Base-by-base conservation (phyloP, 345 rosid genomes). In the Noccaea caerulescens region DNA sequence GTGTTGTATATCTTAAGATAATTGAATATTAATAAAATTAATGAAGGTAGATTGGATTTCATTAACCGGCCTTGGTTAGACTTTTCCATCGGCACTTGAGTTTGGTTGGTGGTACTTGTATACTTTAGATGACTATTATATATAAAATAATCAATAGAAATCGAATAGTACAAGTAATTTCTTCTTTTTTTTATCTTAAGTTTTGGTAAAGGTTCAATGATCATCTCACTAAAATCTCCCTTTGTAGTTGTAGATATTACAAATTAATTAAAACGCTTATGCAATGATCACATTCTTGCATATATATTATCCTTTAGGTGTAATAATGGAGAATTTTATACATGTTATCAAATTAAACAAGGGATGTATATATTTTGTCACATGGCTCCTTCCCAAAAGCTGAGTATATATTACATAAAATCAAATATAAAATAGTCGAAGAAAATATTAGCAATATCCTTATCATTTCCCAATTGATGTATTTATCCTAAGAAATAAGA, bases 181-280 rank as follows among this genome's bases (percentile, higher is more conserved):
- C 3, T 43, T 45, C 25, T 64, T 23, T 37, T 55, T 27, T 20
- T 20, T 20, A 52, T 58, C 34, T 53, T 5, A 61, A 44, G 23
- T 68, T 32, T 73, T 68, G 10, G 73, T 37, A 53, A 13, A 68
- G 64, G 45, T 62, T 62, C 74, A 75, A 69, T 69, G 74, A 75
- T 69, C 69, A 61, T 16, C 14, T 68, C 64, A 58, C 68, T 54
- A 51, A 62, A 62, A 54, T 69, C 57, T 20, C 45, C 20, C 59
- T 54, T 61, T 55, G 36, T 54, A 75, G 52, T 43, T 68, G 50
- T 43, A 66, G 41, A 38, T 58, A 23, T 54, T 71, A 45, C 37
- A 58, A 46, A 71, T 50, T 50, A 71, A 8, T 53, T 37, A 7
- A 67, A 61, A 18, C 33, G 45, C 38, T 55, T 63, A 45, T 63